Conservation (phyloP, 1,139 yeast genomes). For the Yamadazyma atmosphaerica region DNA sequence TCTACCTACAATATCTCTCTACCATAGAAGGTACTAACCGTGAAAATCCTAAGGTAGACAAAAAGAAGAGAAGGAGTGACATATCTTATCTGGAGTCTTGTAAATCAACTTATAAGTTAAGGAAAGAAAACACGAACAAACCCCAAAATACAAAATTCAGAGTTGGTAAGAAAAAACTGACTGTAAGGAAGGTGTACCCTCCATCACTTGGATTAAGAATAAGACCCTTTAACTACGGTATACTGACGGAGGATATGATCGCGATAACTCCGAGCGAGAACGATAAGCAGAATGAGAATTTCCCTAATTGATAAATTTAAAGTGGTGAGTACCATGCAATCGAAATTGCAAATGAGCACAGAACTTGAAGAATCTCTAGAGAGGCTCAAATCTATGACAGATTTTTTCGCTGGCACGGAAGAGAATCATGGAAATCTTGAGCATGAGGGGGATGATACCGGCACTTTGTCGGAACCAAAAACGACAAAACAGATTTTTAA, state of each 20-base stretch:
- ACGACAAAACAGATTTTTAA: background rate
- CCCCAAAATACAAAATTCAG: slow-evolving; percentile 1
- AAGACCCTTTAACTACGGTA: background rate
- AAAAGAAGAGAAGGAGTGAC: background rate
- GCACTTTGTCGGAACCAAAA: too few species aligned
- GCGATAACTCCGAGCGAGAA: background rate
- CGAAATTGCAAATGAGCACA: background rate
- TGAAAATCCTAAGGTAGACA: background rate
- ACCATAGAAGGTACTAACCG: background rate
- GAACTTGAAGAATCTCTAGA: background rate
- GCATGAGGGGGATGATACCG: background rate
- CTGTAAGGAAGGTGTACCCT: background rate
- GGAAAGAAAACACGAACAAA: background rate
- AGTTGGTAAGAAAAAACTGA: background rate
- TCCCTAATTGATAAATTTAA: too few species aligned
- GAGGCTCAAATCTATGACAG: background rate
- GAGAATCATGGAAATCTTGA: background rate
- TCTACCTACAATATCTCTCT: slow-evolving; percentile 1
- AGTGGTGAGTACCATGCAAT: too few species aligned
- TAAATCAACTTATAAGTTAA: background rate
- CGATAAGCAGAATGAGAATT: background rate
- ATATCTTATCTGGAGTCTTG: background rate
- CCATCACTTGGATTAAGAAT: background rate
- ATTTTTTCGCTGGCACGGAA: background rate
- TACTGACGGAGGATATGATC: slow-evolving; percentile 1